These are phyloP conservation scores for Ophiostoma quercus DNA, from an alignment of 2,329 filamentous ascomycete genomes.

Conservation along the genomic window DNA sequence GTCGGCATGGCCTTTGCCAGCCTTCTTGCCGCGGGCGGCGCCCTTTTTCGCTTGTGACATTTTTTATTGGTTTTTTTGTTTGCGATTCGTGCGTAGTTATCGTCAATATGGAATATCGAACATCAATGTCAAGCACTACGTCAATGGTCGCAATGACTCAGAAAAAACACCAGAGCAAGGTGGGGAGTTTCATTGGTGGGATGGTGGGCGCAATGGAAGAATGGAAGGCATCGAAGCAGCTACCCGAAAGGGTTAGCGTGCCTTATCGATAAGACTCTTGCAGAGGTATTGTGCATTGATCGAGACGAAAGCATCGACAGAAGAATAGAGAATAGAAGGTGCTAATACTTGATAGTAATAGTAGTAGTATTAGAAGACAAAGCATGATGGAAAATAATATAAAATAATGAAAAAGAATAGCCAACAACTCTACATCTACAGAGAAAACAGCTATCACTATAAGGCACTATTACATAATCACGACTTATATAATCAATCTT, in stretches of 20 bases:
- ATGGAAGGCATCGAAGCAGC: not conserved
- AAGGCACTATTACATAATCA: not conserved
- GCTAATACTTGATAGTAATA: not conserved
- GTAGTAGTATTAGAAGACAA: too few relatives aligned
- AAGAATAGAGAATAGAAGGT: not conserved
- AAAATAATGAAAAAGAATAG: too few relatives aligned
- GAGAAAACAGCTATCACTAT: too few relatives aligned
- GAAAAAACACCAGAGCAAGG: not conserved
- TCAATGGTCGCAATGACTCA: not conserved
- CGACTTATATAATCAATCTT: too few relatives aligned
- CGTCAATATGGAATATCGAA: not conserved
- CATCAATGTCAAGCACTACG: not conserved
- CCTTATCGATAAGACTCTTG: not conserved
- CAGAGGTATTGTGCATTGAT: not conserved
- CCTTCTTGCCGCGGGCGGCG: slow-evolving; percentile 44
- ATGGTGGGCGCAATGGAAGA: slow-evolving; percentile 5
- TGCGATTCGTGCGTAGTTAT: not conserved
- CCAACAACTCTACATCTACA: too few relatives aligned
- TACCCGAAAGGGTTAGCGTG: not conserved
- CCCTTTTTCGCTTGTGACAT: slow-evolving; percentile 39
- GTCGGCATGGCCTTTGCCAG: slow-evolving; percentile 45
- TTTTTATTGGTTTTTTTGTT: not conserved
- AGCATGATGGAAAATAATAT: too few relatives aligned
- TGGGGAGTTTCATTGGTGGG: slow-evolving; percentile 7
- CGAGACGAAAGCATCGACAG: not conserved